Conservation (phyloP, 495 filamentous ascomycete species). For the Pseudoneurospora amorphoporcata region DNA sequence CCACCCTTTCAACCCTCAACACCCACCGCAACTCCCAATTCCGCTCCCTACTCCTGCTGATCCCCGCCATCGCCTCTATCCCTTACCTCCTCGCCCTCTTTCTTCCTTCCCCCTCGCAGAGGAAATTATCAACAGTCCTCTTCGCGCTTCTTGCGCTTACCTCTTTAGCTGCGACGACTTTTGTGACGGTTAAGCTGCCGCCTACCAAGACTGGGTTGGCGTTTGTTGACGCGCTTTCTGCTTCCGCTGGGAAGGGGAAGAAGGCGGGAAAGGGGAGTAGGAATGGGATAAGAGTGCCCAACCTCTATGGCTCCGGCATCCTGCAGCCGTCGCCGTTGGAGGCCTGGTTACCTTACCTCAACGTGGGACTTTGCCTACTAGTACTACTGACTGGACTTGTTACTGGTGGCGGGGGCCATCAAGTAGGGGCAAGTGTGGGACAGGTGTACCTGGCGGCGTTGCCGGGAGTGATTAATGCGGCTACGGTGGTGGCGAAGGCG, state of each 20-base stretch:
- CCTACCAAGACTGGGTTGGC: constrained; percentile 28
- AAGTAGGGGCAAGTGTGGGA: neutral
- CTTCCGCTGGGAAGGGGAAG: neutral
- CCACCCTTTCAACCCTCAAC: constrained; percentile 45
- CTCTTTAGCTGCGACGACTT: constrained; percentile 51
- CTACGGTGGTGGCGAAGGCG: constrained; percentile 39
- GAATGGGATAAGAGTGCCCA: neutral
- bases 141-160: constrained; percentile 46
- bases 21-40: constrained; percentile 48
- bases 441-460: constrained; percentile 23
- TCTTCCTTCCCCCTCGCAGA: constrained; percentile 14
- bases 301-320: neutral
- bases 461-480: constrained; percentile 35
- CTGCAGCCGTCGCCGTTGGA: constrained; percentile 26
- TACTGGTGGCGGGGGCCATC: constrained; percentile 7
- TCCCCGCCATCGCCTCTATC: constrained; percentile 42
- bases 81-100: constrained; percentile 46
- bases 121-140: constrained; percentile 23
- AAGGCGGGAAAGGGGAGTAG: neutral
- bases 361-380: constrained; percentile 30
- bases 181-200: constrained; percentile 31
- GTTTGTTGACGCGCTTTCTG: constrained; percentile 19
- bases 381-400: constrained; percentile 23
- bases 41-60: constrained; percentile 43
- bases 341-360: constrained; percentile 38